Evolutionary conservation across 192 early-diverging fungal genomes (phyloP).

Genomic region (Coemansia sp.): DNA sequence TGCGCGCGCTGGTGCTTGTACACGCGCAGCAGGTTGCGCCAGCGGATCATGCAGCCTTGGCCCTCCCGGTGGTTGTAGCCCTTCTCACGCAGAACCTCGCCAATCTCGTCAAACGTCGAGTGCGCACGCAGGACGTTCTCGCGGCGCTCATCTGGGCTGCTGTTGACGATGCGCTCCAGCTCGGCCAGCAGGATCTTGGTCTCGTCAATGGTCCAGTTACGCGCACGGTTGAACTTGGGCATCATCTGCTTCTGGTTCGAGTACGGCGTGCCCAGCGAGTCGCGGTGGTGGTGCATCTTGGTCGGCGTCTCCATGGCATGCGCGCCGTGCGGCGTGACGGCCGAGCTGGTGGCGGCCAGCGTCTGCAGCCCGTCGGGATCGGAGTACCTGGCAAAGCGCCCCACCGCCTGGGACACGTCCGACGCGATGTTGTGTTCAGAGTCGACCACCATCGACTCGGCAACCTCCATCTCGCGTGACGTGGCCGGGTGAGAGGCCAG

Average conservation of each 20-base stretch:
- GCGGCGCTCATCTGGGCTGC: slow-evolving; percentile 44
- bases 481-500: slow-evolving; percentile 41
- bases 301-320: slow-evolving; percentile 16
- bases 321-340: slow-evolving; percentile 25
- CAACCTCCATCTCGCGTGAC: slow-evolving; percentile 41
- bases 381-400: slow-evolving; percentile 33
- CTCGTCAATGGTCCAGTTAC: slow-evolving; percentile 50
- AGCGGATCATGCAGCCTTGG: slow-evolving; percentile 52
- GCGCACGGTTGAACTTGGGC: slow-evolving; percentile 50
- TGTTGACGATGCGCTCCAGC: slow-evolving; percentile 45
- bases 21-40: slow-evolving; percentile 65
- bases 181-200: slow-evolving; percentile 43
- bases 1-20: slow-evolving; percentile 69
- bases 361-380: slow-evolving; percentile 47
- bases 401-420: slow-evolving; percentile 36
- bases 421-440: slow-evolving; percentile 17
- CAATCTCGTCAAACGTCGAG: slow-evolving; percentile 45
- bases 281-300: slow-evolving; percentile 6
- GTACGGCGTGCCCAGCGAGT: slow-evolving; percentile 36
- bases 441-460: slow-evolving; percentile 38
- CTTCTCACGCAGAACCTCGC: slow-evolving; percentile 34
- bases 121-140: slow-evolving; percentile 41
- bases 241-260: slow-evolving; percentile 45
- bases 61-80: slow-evolving; percentile 44
- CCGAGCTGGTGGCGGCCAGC: slow-evolving; percentile 47